Conservation (phyloP, 495 filamentous ascomycete species). For the Staphylotrichum longicolle region DNA sequence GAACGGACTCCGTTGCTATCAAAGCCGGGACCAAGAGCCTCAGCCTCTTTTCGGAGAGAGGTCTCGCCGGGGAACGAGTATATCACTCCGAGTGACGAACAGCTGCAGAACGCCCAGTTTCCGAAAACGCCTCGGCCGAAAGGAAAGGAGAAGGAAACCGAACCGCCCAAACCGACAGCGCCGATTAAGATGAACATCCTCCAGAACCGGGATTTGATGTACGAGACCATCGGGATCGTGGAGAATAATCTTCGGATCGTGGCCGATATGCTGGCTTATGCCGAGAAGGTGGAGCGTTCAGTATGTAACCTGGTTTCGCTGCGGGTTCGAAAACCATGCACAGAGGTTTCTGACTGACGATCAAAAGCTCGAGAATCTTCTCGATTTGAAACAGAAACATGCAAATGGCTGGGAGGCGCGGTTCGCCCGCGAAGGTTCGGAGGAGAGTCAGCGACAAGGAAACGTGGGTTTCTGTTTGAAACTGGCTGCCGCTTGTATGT, state of each 20-base stretch:
- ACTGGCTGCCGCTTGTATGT: background rate
- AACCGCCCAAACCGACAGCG: background rate
- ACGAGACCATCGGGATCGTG: constrained; percentile 23
- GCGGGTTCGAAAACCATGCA: no score
- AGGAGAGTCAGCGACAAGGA: constrained; percentile 21
- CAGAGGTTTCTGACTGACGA: background rate
- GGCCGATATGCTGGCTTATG: constrained; percentile 20
- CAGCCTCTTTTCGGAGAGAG: background rate
- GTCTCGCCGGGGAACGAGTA: background rate
- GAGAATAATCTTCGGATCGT: constrained; percentile 22
- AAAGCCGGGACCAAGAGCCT: background rate
- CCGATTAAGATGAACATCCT: constrained; percentile 12
- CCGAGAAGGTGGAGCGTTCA: constrained; percentile 19
- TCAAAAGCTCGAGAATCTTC: constrained; percentile 21
- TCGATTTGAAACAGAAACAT: constrained; percentile 34
- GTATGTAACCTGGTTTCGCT: background rate
- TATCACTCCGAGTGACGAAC: background rate
- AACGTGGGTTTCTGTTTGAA: constrained; percentile 6
- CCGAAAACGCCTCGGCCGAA: background rate
- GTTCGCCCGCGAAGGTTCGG: constrained; percentile 22
- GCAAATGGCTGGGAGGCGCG: constrained; percentile 31
- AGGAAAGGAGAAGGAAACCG: constrained; percentile 10
- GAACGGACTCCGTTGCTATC: background rate
- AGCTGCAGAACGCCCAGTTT: no score
- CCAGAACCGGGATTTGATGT: constrained; percentile 21